Percentiles rank a stretch among this genome's conserved stretches.
These are phyloP conservation scores for Candida odintsovae DNA, from an alignment of 805 yeast genomes.

Conservation along the genomic window DNA sequence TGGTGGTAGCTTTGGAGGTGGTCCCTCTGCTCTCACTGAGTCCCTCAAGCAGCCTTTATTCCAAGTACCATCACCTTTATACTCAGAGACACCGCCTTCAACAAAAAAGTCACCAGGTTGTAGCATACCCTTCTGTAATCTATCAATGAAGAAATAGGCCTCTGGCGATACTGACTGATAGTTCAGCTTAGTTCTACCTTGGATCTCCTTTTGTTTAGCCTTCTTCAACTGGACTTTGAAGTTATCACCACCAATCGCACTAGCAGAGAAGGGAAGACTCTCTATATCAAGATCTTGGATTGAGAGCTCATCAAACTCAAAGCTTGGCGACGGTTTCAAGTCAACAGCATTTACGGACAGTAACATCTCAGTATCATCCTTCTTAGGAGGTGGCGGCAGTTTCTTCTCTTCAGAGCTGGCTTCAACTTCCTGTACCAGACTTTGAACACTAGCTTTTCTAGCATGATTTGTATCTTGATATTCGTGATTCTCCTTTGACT, in stretches of 20 bases:
- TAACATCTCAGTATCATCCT: not conserved
- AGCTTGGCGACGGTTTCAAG: not conserved
- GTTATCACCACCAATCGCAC: constrained; percentile 12
- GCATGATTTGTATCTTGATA: constrained; percentile 2
- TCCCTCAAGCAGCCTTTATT: constrained; percentile 14
- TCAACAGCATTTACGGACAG: not conserved
- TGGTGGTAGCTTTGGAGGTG: constrained; percentile 19
- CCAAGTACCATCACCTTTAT: constrained; percentile 24
- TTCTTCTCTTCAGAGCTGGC: constrained; percentile 1
- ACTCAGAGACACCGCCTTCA: constrained; percentile 20
- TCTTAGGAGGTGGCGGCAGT: not conserved
- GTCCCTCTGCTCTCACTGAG: constrained; percentile 6
- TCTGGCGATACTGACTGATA: constrained; percentile 13
- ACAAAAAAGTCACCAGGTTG: constrained; percentile 14
- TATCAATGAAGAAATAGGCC: constrained; percentile 14
- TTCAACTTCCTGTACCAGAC: not conserved
- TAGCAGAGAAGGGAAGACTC: constrained; percentile 20
- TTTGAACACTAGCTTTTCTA: not conserved
- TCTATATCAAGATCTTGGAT: constrained; percentile 5
- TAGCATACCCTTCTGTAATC: constrained; percentile 17
- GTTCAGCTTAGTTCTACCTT: not conserved
- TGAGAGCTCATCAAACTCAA: constrained; percentile 3
- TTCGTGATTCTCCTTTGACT: constrained; percentile 4
- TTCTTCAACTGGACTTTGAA: not conserved
- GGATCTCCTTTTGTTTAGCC: constrained; percentile 3